Evolutionary conservation across 805 yeast genomes (phyloP), one percentile per base, ranked within the genome.

Genomic region (Teunomyces cretensis): DNA sequence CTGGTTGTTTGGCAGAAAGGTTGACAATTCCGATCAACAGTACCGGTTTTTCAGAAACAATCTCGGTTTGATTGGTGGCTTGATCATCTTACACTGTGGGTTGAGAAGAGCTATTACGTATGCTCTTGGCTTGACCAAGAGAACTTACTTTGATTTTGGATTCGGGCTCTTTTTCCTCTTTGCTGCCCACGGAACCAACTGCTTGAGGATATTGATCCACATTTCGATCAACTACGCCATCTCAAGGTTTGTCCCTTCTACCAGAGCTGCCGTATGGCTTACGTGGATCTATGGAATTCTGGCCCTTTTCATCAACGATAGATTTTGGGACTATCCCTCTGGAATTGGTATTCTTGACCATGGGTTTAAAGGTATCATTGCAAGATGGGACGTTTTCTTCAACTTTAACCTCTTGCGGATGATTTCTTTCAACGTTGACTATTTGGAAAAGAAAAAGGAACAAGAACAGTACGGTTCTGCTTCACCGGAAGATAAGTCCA

Each of bases 381-480:
- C 81, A 13, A 76, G 98, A 55, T 94, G 99, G 99, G 97, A 94
- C 60, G 97, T 94, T 3, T 88, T 87, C 55, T 94, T 83, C 75
- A 94, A 94, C 66, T 90, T 95, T 65, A 85, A 96, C 1, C 68
- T 92, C 48, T 74, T 94, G 43, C 77, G 97, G 57, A 80, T 90
- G 76, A 67, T 94, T 38, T 88, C 96, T 47, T 94, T 76, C 64
- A 86, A 88, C 51, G 60, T 88, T 50, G 99, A 94, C 65, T 89
- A 78, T 56, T 55, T 84, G 26, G 79, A 76, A 54, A 71, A 71
- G 41, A 51, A 54, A 30, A 32, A 47, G 45, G 35, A 40, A 13
- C 38, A 24, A 9, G 38, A 26, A 26, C 12, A 26, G 12, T 26
- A 8, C 12, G 15, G 11, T 9, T 41, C 35, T 6, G 15, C 8